These are phyloP conservation scores for Friedmanniomyces simplex DNA, from an alignment of 495 filamentous ascomycete genomes.

Conservation along the genomic window DNA sequence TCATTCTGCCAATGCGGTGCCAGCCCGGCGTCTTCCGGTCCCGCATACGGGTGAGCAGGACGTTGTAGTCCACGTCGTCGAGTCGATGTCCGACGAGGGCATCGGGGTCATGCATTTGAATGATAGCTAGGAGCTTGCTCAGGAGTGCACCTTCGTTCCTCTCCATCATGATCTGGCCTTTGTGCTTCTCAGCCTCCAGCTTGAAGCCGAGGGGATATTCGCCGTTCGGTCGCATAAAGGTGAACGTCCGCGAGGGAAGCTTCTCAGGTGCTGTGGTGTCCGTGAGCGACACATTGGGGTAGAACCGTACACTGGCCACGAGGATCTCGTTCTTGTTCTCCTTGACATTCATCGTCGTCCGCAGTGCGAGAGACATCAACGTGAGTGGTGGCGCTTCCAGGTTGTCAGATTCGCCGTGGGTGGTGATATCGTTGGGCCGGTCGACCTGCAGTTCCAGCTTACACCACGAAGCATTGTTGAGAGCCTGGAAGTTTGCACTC, in stretches of 20 bases:
- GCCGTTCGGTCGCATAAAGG: constrained; percentile 72
- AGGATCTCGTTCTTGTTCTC: constrained; percentile 96
- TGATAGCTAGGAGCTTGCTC: constrained; percentile 75
- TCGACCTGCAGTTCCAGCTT: constrained; percentile 79
- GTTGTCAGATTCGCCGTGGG: constrained; percentile 63
- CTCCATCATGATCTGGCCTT: constrained; percentile 63
- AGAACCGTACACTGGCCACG: constrained; percentile 78
- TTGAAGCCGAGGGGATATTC: constrained; percentile 75
- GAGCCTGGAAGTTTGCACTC: constrained; percentile 64
- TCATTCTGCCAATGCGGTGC: constrained; percentile 82
- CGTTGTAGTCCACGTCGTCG: constrained; percentile 91
- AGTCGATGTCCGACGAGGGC: constrained; percentile 91
- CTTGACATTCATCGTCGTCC: constrained; percentile 79
- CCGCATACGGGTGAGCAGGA: constrained; percentile 74
- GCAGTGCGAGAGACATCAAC: constrained; percentile 83
- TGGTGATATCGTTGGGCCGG: constrained; percentile 61
- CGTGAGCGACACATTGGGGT: constrained; percentile 75
- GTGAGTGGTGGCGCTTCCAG: constrained; percentile 77
- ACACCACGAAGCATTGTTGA: constrained; percentile 95
- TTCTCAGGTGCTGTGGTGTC: constrained; percentile 83
- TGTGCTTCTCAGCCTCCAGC: constrained; percentile 55
- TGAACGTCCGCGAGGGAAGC: constrained; percentile 82
- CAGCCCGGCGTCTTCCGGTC: constrained; percentile 86
- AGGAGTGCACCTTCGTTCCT: constrained; percentile 75
- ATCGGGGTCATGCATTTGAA: constrained; percentile 83